phyloP scores from a whole-genome alignment of 2,329 filamentous ascomycete species.

The Colletotrichum sp. region DNA sequence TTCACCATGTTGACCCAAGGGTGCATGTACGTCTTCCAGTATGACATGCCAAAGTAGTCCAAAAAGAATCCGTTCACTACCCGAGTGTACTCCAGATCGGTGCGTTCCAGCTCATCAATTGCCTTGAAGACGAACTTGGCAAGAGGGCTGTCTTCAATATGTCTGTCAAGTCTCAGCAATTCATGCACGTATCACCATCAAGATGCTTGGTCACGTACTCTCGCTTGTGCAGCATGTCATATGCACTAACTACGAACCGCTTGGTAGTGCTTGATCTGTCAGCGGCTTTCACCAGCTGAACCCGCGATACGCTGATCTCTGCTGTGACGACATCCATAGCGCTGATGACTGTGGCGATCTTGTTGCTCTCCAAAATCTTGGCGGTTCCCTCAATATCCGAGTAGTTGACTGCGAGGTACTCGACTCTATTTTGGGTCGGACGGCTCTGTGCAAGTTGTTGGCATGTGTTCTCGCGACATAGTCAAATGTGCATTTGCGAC shows the following conservation, averaged over 20 bases:
- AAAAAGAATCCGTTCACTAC: slow-evolving; percentile 29
- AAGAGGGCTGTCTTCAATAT: slow-evolving; percentile 22
- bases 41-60: slow-evolving; percentile 30
- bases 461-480: accelerated
- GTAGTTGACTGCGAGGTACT: slow-evolving; percentile 30
- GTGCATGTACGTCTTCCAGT: slow-evolving; percentile 30
- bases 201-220: background rate
- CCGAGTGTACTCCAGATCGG: slow-evolving; percentile 22
- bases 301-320: slow-evolving; percentile 32
- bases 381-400: slow-evolving; percentile 22
- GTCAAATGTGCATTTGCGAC: background rate
- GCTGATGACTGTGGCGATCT: slow-evolving; percentile 48
- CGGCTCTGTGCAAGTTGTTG: background rate
- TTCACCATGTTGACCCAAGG: slow-evolving; percentile 23
- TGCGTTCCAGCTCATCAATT: slow-evolving; percentile 3
- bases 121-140: slow-evolving; percentile 26
- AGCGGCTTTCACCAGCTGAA: slow-evolving; percentile 48
- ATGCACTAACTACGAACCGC: slow-evolving; percentile 48
- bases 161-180: background rate
- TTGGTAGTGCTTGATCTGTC: slow-evolving; percentile 39
- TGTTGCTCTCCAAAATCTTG: slow-evolving; percentile 33
- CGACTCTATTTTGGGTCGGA: background rate
- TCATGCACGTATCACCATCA: no score
- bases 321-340: slow-evolving; percentile 29
- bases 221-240: slow-evolving; percentile 32